Base-by-base conservation (phyloP, 257 asterid species). In the Rubia yunnanensis region DNA sequence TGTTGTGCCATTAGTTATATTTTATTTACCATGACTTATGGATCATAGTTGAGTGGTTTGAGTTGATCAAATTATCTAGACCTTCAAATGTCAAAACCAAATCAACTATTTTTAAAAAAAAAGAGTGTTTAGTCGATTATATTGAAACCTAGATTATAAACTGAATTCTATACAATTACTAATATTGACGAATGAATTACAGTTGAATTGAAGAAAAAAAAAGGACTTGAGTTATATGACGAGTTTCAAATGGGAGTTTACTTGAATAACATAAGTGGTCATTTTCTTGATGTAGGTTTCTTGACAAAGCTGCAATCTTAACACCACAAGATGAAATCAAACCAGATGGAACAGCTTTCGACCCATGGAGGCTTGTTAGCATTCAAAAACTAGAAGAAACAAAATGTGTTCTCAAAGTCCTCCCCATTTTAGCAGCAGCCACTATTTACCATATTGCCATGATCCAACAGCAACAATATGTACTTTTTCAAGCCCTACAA, bases 401-500 rank as follows among this genome's bases (percentile, higher is more conserved):
- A 8, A 91, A 88, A 74, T 88, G 96, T 53, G 80, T 91, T 0
- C 31, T 83, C 0, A 74, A 86, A 27, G 84, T 88, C 10, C 69
- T 91, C 30, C 98, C 95, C 5, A 63, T 91, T 39, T 83, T 87
- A 57, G 78, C 84, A 49, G 69, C 95, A 3, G 83, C 84, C 63
- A 79, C 86, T 18, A 0, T 88, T 11, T 86, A 71, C 81, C 81
- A 86, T 72, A 57, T 91, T 13, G 87, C 83, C 14, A 71, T 71
- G 1, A 4, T 38, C 27, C 73, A 80, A 7, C 86, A 81, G 27
- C 89, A 80, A 32, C 89, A 84, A 34, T 90, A 81, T 81, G 72
- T 83, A 11, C 90, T 91, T 56, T 86, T 86, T 74, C 98, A 91
- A 58, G 94, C 95, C 5, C 87, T 83, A 8, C 96, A 88, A 63